Base-by-base conservation (phyloP, 345 rosid species). In the Hypericum perforatum region DNA sequence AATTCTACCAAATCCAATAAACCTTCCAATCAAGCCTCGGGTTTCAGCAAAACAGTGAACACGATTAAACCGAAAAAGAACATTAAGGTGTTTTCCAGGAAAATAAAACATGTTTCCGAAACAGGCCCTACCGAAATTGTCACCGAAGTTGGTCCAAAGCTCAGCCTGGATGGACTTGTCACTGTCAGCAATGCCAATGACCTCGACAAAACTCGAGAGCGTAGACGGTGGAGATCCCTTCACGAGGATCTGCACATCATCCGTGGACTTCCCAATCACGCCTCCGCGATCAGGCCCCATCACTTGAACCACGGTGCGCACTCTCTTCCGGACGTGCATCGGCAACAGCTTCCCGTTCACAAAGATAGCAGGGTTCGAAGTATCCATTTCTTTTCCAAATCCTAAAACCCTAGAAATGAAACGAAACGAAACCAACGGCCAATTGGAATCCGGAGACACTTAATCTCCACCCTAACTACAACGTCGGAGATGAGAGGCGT, bases 161-260 rank as follows among this genome's bases (percentile, higher is more conserved):
- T 87, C 86, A 64, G 96, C 87, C 36, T 66, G 68, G 40, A 91
- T 81, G 32, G 79, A 71, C 43, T 68, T 70, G 6, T 80, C 91
- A 69, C 71, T 61, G 39, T 86, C 94, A 45, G 94, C 96, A 65
- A 86, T 80, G 13, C 97, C 96, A 67, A 84, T 76, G 49, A 90
- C 85, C 70, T 86, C 97, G 22, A 90, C 77, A 73, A 75, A 90
- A 42, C 32, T 78, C 0, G 86, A 74, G 52, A 66, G 84, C n/a
- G 66, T 3, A 0, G 86, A 70, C 5, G 70, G 77, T 11, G 73
- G 70, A 41, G 77, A 56, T 61, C 97, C 95, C 55, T 73, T 82
- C 1, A 78, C 73, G 16, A 70, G 36, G 41, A 90, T 58, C 77
- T 82, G 89, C 14, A 48, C 57, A 15, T 71, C 94, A 70, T 90